Conservation (phyloP, 78 protist species). For the Dictyostelium citrinum region DNA sequence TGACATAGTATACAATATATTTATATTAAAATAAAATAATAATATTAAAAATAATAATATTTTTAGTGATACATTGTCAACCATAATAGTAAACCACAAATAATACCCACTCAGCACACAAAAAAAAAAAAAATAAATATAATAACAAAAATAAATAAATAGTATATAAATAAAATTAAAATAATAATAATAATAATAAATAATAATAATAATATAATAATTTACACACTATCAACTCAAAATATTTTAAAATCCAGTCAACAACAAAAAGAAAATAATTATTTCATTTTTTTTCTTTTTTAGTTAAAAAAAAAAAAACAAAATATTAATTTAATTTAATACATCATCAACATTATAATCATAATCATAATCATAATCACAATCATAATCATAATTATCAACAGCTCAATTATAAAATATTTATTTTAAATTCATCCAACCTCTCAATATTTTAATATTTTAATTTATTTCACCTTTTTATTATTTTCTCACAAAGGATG, state of each 20-base stretch:
- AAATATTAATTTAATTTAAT: not conserved
- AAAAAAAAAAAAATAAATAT: not conserved
- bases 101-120: not conserved
- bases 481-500: not conserved
- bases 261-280: not conserved
- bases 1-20: not conserved
- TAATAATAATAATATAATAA: not conserved
- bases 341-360: not conserved
- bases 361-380: no score
- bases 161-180: no score
- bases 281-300: not conserved
- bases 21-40: not conserved
- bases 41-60: no score
- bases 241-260: not conserved
- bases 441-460: not conserved
- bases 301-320: no score
- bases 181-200: not conserved
- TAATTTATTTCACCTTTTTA: not conserved
- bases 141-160: not conserved
- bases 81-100: not conserved
- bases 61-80: not conserved
- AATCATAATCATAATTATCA: no score
- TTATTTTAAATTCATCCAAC: not conserved
- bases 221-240: not conserved
- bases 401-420: not conserved